phyloP scores from a whole-genome alignment of 2,329 filamentous ascomycete species.

The Penicillium sp. region DNA sequence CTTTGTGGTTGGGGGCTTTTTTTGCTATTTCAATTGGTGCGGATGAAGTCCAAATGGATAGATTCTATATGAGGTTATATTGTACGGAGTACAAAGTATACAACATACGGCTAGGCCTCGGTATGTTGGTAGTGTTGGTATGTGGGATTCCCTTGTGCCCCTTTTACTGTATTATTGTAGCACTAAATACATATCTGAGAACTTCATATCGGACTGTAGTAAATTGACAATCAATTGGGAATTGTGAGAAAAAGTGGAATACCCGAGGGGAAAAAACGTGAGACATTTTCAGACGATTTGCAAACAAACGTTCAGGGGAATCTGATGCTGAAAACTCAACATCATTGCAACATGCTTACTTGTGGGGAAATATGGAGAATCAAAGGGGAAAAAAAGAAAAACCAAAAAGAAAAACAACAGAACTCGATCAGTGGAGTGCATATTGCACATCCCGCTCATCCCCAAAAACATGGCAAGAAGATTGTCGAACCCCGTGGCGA shows the following conservation, averaged over 20 bases:
- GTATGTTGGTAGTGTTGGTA: neutral
- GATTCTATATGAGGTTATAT: neutral
- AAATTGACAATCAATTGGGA: neutral
- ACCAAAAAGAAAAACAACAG: neutral
- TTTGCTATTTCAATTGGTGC: no score
- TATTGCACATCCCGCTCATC: constrained; percentile 10
- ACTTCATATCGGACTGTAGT: neutral
- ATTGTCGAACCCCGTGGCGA: constrained; percentile 9
- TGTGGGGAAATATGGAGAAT: constrained; percentile 12
- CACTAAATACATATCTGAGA: neutral
- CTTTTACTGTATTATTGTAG: neutral
- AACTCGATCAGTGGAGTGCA: neutral
- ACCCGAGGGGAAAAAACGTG: neutral
- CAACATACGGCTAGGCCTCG: neutral
- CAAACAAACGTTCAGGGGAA: constrained; percentile 2
- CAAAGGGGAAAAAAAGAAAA: constrained; percentile 13
- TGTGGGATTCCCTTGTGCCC: neutral
- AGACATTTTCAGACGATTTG: constrained; percentile 3
- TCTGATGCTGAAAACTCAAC: constrained; percentile 10
- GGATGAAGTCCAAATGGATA: neutral
- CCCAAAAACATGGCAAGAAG: constrained; percentile 14
- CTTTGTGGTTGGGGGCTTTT: neutral
- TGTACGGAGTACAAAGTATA: no score
- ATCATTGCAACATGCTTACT: constrained; percentile 8
- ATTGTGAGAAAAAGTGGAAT: neutral